Base-by-base conservation (phyloP, 306 rosid species). In the Gastrolobium villosum region DNA sequence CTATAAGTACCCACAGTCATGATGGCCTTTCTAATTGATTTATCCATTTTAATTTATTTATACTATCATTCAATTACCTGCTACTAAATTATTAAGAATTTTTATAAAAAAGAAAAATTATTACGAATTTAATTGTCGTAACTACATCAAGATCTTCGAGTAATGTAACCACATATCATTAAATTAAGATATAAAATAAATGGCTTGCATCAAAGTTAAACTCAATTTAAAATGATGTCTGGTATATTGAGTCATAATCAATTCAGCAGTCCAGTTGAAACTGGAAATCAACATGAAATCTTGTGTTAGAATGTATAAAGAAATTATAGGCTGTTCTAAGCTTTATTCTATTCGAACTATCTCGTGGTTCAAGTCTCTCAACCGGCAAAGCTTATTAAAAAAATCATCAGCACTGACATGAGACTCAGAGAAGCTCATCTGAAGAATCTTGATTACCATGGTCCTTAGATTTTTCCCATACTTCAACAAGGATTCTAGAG, bases 351-450 rank as follows among this genome's bases (percentile, higher is more conserved):
- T 90, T 46, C 96, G 93, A 82, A 96, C 96, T 26, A 86, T 80
- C 79, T 67, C 76, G 48, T 79, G 85, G 46, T 91, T 91, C 86
- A 86, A 70, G 89, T 35, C 81, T 65, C 87, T 90, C 70, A 96
- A 90, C 83, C 89, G 85, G 88, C 92, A 96, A 70, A 96, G 82
- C 68, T 96, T 96, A 0, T 93, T 97, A 54, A 96, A 93, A 84
- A 96, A 93, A 77, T 93, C 99, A 83, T 96, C 99, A 55, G 92
- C 85, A 74, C 98, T 90, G 81, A 86, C 91, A 69, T 93, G 1
- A 11, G 20, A 49, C 4, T 5, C 93, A 60, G 81, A 79, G 86
- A 96, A 89, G 88, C 90, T 96, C 98, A 96, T 96, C 86, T 89
- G 93, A 69, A 90, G 90, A 84, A 96, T 91, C 90, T 91, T 93